Conservation (phyloP, 73 alveolate genomes). For the Paraurostyla sp. region DNA sequence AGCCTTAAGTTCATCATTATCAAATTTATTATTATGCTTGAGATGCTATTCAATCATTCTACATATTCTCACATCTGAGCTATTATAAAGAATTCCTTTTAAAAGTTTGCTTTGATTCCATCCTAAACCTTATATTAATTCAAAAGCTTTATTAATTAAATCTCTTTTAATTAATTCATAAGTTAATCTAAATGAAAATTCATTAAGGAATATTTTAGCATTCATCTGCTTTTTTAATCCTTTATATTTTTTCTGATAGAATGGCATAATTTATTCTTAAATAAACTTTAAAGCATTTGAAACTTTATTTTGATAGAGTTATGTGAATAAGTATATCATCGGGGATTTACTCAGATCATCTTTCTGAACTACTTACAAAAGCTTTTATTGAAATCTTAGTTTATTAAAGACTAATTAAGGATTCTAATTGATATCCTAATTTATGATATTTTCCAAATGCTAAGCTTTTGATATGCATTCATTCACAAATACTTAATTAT, state of each 20-base stretch:
- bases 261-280: not conserved
- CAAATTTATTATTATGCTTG: not conserved
- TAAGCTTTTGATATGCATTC: not conserved
- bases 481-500: not conserved
- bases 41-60: slow-evolving; percentile 26
- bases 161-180: slow-evolving; percentile 46
- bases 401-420: not conserved
- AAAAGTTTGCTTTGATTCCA: slow-evolving; percentile 24
- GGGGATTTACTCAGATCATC: not conserved
- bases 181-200: slow-evolving; percentile 19
- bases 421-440: slow-evolving; percentile 7
- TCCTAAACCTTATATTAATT: not conserved
- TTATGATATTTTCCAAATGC: not conserved
- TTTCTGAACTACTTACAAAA: not conserved
- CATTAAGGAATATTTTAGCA: not conserved
- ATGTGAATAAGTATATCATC: not conserved
- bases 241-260: not conserved
- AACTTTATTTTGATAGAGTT: not conserved
- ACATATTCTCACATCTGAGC: not conserved
- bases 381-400: not conserved
- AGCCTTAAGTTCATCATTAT: not conserved
- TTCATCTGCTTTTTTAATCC: not conserved
- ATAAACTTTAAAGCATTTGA: slow-evolving; percentile 35
- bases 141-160: slow-evolving; percentile 21
- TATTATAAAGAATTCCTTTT: not conserved